These are phyloP conservation scores for Candida maesae DNA, from an alignment of 805 yeast genomes.

Conservation along the genomic window DNA sequence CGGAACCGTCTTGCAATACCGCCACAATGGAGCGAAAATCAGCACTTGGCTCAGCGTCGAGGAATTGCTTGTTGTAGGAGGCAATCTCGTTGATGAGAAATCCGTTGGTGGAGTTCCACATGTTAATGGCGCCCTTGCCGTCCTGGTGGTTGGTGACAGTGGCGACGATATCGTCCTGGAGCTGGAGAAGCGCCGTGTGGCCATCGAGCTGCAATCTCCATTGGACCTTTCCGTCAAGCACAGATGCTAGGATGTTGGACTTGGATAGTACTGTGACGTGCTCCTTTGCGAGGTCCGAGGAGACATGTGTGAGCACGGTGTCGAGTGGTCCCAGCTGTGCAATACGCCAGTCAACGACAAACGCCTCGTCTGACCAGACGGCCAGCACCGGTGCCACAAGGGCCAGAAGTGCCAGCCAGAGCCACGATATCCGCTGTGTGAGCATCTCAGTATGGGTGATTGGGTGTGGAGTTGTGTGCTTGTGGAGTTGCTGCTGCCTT, in stretches of 20 bases:
- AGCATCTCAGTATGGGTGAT: too few relatives aligned
- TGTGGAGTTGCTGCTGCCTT: too few relatives aligned
- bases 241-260: slow-evolving; percentile 30
- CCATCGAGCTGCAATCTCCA: slow-evolving; percentile 31
- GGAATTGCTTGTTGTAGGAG: slow-evolving; percentile 9
- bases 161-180: slow-evolving; percentile 4
- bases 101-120: slow-evolving; percentile 20
- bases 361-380: slow-evolving; percentile 49
- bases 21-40: slow-evolving; percentile 3
- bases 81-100: slow-evolving; percentile 13
- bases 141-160: slow-evolving; percentile 23
- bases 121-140: slow-evolving; percentile 19
- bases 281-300: slow-evolving; percentile 6
- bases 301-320: slow-evolving; percentile 14
- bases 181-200: not conserved
- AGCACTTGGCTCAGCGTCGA: slow-evolving; percentile 1
- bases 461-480: too few relatives aligned
- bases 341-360: slow-evolving; percentile 51
- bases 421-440: not conserved
- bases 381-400: slow-evolving; percentile 12
- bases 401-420: not conserved
- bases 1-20: slow-evolving; percentile 15
- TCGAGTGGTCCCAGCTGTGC: slow-evolving; percentile 40
- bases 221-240: slow-evolving; percentile 33
- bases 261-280: slow-evolving; percentile 28